These are phyloP conservation scores for Astrocystis sublimbata DNA, from an alignment of 495 filamentous ascomycete genomes.

Conservation along the genomic window DNA sequence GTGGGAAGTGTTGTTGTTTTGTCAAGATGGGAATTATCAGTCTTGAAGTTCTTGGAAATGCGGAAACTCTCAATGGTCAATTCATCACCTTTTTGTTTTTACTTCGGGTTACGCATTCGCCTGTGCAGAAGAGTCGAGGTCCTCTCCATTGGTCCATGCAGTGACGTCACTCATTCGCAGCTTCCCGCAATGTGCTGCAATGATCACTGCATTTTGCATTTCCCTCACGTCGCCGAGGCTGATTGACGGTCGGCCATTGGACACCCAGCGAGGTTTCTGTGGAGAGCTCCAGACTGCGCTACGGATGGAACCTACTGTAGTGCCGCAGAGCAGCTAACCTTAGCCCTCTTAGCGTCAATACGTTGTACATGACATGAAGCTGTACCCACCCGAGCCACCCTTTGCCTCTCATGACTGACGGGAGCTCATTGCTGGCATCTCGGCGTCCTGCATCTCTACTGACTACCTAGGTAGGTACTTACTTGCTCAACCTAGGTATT, in stretches of 20 bases:
- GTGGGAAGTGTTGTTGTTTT: no score
- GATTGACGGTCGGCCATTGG: slow-evolving; percentile 11
- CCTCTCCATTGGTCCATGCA: background rate
- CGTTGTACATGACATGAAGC: no score
- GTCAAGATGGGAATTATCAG: background rate
- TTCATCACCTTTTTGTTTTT: background rate
- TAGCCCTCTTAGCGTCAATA: no score
- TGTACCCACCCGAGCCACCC: no score
- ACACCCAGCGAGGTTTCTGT: background rate
- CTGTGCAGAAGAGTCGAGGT: background rate
- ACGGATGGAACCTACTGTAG: no score
- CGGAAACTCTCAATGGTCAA: background rate
- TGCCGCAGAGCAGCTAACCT: background rate
- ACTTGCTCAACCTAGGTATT: no score
- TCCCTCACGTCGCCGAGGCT: background rate
- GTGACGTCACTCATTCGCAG: slow-evolving; percentile 18
- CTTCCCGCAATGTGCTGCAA: slow-evolving; percentile 1
- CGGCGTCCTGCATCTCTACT: no score
- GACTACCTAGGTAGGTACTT: no score
- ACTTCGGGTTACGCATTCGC: background rate
- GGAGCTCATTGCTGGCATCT: no score
- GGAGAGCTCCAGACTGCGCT: slow-evolving; percentile 12
- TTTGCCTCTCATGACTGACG: no score
- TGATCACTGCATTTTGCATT: background rate
- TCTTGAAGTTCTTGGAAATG: background rate